A percentile compares a stretch with the other conserved stretches of the same genome.
These are phyloP conservation scores for Schizochytrium sp. DNA, from an alignment of 108 stramenopile genomes.

Conservation along the genomic window DNA sequence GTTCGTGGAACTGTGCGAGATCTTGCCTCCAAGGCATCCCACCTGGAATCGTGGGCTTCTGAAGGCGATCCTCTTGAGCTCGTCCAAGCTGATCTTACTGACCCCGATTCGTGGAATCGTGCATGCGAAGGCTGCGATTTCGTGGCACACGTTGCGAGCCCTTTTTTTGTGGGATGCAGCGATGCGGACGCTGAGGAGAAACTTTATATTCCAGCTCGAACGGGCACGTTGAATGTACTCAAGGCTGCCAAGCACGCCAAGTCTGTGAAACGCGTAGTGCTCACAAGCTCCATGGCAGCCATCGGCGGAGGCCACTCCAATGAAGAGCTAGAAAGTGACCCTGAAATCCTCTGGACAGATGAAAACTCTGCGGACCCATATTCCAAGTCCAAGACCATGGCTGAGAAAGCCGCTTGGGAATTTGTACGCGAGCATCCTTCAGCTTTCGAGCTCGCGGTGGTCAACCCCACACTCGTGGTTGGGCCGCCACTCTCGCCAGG, in stretches of 20 bases:
- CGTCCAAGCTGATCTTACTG: conserved; percentile 57
- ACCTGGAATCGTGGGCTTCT: not conserved
- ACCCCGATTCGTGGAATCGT: conserved; percentile 11
- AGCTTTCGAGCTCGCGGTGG: conserved; percentile 41
- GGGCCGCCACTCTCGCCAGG: not conserved
- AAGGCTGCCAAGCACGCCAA: conserved; percentile 20
- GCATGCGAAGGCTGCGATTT: conserved; percentile 13
- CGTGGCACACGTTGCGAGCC: conserved; percentile 60
- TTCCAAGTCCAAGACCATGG: conserved; percentile 45
- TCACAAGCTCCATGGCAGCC: conserved; percentile 56
- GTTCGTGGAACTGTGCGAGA: conserved; percentile 62
- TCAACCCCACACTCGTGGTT: conserved; percentile 41
- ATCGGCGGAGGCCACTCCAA: not conserved
- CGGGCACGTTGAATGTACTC: conserved; percentile 60
- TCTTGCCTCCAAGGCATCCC: conserved; percentile 5
- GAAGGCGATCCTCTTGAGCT: conserved; percentile 63
- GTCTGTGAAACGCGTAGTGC: conserved; percentile 55
- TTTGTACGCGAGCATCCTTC: conserved; percentile 15
- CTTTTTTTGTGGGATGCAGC: not conserved
- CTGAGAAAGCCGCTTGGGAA: conserved; percentile 63
- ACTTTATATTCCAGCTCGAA: conserved; percentile 30
- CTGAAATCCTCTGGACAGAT: conserved; percentile 46
- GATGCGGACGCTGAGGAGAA: conserved; percentile 19
- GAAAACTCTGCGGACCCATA: not conserved
- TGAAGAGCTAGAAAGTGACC: not conserved